Evolutionary conservation across 1,284 basidiomycete species (phyloP).

Genomic region (Cutaneotrichosporon spelunceum): DNA sequence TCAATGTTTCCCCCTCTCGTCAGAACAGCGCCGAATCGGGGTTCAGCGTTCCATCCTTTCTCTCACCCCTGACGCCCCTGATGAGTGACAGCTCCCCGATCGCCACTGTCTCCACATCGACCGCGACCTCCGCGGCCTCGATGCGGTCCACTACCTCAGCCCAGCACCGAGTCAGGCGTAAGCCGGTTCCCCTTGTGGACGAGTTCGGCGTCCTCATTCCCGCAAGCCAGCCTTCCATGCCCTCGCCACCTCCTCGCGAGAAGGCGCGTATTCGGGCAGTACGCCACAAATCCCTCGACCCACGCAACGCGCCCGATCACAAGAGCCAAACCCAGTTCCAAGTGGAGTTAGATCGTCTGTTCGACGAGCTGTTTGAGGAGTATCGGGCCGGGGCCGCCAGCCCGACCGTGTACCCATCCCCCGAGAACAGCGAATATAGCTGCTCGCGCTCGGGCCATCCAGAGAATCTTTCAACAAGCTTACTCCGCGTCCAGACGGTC

Average conservation of each 20-base stretch:
- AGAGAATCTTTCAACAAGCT: background rate
- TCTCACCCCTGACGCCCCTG: background rate
- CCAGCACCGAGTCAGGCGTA: conserved; percentile 20
- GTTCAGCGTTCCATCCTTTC: background rate
- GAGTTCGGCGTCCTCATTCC: background rate
- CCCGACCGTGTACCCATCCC: background rate
- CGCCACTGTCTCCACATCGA: background rate
- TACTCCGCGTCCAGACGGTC: background rate
- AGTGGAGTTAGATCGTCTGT: conserved; percentile 20
- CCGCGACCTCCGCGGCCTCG: background rate
- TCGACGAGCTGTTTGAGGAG: conserved; percentile 23
- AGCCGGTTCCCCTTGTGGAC: conserved; percentile 12
- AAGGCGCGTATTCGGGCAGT: background rate
- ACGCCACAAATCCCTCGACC: background rate
- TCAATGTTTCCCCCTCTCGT: background rate
- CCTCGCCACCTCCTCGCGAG: background rate
- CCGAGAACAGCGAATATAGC: background rate
- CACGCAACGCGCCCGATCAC: background rate
- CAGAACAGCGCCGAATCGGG: conserved; percentile 1
- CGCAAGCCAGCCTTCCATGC: background rate
- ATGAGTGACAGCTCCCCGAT: background rate
- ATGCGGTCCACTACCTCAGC: conserved; percentile 5
- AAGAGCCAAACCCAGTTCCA: conserved; percentile 4
- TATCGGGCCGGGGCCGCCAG: conserved; percentile 2
- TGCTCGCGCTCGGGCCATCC: conserved; percentile 4